Conservation (phyloP, 768 basidiomycete genomes). For the Chiua virens region DNA sequence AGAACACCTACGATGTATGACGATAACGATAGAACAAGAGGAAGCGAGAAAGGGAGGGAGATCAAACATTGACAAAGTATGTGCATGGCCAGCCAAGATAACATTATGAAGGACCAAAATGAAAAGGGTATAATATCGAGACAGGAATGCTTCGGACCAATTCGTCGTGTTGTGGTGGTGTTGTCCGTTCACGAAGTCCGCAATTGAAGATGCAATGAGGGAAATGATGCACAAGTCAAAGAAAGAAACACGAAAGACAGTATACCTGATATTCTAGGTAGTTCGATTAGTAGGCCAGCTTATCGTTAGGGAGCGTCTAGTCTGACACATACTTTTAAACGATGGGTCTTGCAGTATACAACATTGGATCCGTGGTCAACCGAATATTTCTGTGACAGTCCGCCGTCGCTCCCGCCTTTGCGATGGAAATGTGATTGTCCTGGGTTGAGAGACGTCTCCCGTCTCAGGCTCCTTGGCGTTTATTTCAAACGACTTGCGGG, state of each 20-base stretch:
- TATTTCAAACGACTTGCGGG: conserved; percentile 48
- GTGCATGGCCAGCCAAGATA: conserved; percentile 30
- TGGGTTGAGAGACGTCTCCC: conserved; percentile 36
- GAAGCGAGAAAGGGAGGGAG: background rate
- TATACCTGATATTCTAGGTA: conserved; percentile 26
- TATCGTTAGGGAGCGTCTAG: background rate
- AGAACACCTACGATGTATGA: conserved; percentile 17
- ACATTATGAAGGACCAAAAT: conserved; percentile 17
- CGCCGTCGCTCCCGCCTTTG: conserved; percentile 44
- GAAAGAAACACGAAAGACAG: conserved; percentile 8
- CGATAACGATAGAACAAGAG: conserved; percentile 12
- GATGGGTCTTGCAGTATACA: conserved; percentile 14
- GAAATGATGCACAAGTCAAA: conserved; percentile 25
- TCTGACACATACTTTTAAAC: conserved; percentile 20
- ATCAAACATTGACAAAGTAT: conserved; percentile 18
- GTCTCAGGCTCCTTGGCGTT: conserved; percentile 28
- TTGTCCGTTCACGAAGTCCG: conserved; percentile 20
- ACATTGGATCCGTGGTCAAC: conserved; percentile 13
- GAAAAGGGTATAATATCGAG: conserved; percentile 28
- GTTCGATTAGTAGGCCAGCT: background rate
- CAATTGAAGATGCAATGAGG: conserved; percentile 18
- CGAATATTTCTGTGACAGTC: conserved; percentile 51
- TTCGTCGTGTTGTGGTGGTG: conserved; percentile 1
- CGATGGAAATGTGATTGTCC: conserved; percentile 34
- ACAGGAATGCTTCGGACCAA: conserved; percentile 22